These are phyloP conservation scores for Magnusiomyces starmeri DNA, from an alignment of 1,139 yeast genomes.

Conservation along the genomic window DNA sequence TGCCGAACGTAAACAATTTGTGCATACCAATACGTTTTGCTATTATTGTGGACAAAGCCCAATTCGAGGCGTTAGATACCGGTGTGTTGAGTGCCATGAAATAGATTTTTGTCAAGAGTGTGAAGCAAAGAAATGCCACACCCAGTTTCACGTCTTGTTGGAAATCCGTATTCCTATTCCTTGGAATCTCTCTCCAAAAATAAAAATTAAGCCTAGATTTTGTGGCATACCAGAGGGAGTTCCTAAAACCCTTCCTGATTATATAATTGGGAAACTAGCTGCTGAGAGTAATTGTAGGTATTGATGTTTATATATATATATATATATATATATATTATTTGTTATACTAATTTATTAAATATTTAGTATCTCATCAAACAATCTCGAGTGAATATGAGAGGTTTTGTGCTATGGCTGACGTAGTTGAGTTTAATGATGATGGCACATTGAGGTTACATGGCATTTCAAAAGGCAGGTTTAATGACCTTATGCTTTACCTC, in stretches of 20 bases:
- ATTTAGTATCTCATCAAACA: not conserved
- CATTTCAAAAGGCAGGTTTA: constrained; percentile 18
- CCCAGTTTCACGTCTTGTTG: constrained; percentile 23
- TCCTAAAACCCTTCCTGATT: constrained; percentile 1
- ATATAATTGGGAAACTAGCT: constrained; percentile 3
- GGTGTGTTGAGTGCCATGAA: constrained; percentile 31
- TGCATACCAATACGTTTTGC: constrained; percentile 31
- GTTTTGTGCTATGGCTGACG: constrained; percentile 7
- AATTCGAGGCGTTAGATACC: constrained; percentile 28
- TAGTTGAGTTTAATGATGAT: not conserved
- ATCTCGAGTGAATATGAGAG: not conserved
- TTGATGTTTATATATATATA: not conserved
- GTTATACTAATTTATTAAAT: not conserved
- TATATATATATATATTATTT: not conserved
- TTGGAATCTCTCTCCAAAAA: constrained; percentile 19
- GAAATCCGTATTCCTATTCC: constrained; percentile 29
- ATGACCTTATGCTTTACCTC: constrained; percentile 14
- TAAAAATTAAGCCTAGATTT: constrained; percentile 5
- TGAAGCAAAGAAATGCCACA: constrained; percentile 24
- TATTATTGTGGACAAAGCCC: constrained; percentile 30
- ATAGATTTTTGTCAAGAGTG: constrained; percentile 31
- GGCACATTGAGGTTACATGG: constrained; percentile 14
- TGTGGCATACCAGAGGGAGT: constrained; percentile 14
- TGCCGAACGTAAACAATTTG: constrained; percentile 18
- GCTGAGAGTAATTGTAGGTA: not conserved